These are phyloP conservation scores for Candida pini DNA, from an alignment of 805 yeast species.

Conservation along the genomic window DNA sequence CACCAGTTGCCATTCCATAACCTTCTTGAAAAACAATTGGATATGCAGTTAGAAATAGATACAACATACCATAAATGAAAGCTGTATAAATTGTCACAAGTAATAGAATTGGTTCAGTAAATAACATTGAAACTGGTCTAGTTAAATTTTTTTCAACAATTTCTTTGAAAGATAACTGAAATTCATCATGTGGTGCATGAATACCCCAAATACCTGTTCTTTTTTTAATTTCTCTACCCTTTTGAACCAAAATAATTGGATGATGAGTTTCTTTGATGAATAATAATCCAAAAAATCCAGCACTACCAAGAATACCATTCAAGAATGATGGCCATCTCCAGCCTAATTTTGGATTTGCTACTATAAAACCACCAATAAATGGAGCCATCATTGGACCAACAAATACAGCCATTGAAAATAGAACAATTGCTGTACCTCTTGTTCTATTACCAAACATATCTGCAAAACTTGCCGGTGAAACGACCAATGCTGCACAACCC, in stretches of 20 bases:
- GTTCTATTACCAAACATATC: constrained; percentile 63
- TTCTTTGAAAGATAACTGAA: constrained; percentile 49
- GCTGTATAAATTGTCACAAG: constrained; percentile 66
- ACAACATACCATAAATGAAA: constrained; percentile 74
- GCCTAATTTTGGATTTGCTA: constrained; percentile 46
- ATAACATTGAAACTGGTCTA: constrained; percentile 64
- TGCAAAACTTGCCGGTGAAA: constrained; percentile 82
- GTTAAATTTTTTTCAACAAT: constrained; percentile 57
- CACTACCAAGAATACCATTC: constrained; percentile 54
- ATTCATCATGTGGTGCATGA: constrained; percentile 70
- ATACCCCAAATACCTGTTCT: constrained; percentile 80
- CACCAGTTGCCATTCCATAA: constrained; percentile 59
- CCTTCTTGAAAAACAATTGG: constrained; percentile 64
- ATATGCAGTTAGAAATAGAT: constrained; percentile 67
- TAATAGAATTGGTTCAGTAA: constrained; percentile 68
- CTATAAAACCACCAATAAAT: constrained; percentile 65
- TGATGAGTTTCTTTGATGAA: constrained; percentile 66
- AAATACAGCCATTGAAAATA: constrained; percentile 70
- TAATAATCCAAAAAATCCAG: constrained; percentile 33
- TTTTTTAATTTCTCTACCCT: constrained; percentile 58
- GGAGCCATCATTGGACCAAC: constrained; percentile 83
- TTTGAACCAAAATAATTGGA: constrained; percentile 55
- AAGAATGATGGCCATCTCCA: constrained; percentile 84
- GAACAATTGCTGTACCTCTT: constrained; percentile 72
- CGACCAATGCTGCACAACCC: constrained; percentile 83